phyloP scores from a whole-genome alignment of 768 basidiomycete species.

The Phlebiopsis gigantea region DNA sequence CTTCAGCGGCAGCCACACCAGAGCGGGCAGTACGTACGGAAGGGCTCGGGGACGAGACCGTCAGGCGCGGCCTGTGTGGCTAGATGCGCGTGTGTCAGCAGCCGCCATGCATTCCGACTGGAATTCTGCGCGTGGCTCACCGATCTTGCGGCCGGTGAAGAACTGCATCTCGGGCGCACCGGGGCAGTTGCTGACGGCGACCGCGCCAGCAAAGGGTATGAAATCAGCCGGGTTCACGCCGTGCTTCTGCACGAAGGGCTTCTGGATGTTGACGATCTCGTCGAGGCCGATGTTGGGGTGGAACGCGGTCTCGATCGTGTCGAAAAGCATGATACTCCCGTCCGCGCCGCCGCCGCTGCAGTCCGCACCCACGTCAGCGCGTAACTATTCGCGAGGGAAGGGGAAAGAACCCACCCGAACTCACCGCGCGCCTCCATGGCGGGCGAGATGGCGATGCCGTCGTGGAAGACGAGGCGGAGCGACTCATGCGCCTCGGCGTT shows the following conservation, averaged over 20 bases:
- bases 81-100: neutral
- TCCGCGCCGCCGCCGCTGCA: constrained; percentile 31
- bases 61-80: constrained; percentile 19
- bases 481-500: constrained; percentile 27
- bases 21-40: constrained; percentile 2
- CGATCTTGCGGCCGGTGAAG: constrained; percentile 31
- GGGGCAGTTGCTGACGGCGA: constrained; percentile 37
- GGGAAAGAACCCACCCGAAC: constrained; percentile 18
- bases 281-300: constrained; percentile 39
- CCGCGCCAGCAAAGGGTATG: constrained; percentile 44
- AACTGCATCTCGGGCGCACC: constrained; percentile 39
- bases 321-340: constrained; percentile 45
- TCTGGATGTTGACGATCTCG: constrained; percentile 26
- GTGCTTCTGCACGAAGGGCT: constrained; percentile 31
- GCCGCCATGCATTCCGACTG: constrained; percentile 8
- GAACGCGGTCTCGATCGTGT: constrained; percentile 37
- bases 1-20: neutral
- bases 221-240: constrained; percentile 40
- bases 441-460: constrained; percentile 15
- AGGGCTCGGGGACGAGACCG: constrained; percentile 20
- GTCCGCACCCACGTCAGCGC: too few species aligned
- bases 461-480: constrained; percentile 25
- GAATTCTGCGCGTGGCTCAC: neutral
- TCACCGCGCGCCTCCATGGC: constrained; percentile 15
- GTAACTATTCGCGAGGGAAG: too few species aligned